These are phyloP conservation scores for Trypethelium eluteriae DNA, from an alignment of 495 filamentous ascomycete species.

Conservation along the genomic window DNA sequence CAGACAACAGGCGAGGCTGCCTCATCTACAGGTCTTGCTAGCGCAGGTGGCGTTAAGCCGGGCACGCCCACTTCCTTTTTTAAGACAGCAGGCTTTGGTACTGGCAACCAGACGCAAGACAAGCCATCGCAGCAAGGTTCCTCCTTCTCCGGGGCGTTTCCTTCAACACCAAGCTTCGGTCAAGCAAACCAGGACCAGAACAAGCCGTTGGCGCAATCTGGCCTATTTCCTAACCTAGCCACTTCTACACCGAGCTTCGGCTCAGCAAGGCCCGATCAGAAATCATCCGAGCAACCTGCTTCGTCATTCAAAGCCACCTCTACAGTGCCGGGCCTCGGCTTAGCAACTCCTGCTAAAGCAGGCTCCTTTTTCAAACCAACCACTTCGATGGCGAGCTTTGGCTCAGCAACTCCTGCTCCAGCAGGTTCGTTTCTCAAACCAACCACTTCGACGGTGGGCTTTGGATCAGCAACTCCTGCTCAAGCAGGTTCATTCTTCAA, in stretches of 20 bases:
- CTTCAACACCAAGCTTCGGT: conserved; percentile 17
- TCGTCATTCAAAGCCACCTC: background rate
- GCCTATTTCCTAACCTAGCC: background rate
- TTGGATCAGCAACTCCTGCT: background rate
- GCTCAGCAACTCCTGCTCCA: background rate
- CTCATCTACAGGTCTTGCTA: no score
- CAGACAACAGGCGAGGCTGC: no score
- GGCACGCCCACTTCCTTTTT: background rate
- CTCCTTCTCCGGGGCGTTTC: background rate
- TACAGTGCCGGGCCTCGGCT: background rate
- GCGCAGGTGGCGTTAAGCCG: no score
- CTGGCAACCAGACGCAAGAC: conserved; percentile 2
- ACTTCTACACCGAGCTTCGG: background rate
- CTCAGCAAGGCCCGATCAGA: background rate
- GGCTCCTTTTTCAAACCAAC: background rate
- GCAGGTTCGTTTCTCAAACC: background rate
- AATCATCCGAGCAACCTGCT: background rate
- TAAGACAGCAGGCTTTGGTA: conserved; percentile 16
- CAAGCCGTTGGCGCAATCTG: background rate
- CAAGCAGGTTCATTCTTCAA: background rate
- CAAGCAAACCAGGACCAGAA: conserved; percentile 2
- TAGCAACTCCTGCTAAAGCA: background rate
- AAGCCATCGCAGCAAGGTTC: background rate
- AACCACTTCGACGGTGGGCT: background rate
- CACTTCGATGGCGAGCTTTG: background rate